phyloP scores from a whole-genome alignment of 2,329 filamentous ascomycete species.

The Arthroderma sp. region DNA sequence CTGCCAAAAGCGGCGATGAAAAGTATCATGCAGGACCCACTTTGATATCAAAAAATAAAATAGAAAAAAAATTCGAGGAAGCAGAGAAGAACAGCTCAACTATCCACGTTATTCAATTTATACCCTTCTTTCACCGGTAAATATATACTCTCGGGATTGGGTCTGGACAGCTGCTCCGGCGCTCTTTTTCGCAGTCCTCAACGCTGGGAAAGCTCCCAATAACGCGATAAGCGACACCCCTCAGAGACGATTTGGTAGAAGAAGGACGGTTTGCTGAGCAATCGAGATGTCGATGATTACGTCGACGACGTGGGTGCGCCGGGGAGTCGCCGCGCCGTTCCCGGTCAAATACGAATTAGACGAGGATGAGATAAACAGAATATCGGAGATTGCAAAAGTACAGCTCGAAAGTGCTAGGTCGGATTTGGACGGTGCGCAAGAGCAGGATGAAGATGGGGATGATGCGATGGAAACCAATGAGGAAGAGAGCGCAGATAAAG shows the following conservation, averaged over 20 bases:
- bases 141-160: no score
- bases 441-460: conserved; percentile 23
- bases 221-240: no score
- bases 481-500: conserved; percentile 12
- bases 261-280: neutral
- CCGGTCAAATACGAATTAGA: conserved; percentile 63
- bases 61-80: no score
- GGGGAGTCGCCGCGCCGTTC: conserved; percentile 63
- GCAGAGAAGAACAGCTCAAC: no score
- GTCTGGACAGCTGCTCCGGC: no score
- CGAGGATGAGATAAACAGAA: conserved; percentile 62
- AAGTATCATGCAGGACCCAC: no score
- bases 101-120: no score
- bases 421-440: conserved; percentile 61
- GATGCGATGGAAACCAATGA: conserved; percentile 27
- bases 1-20: no score
- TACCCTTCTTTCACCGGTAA: no score
- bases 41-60: no score
- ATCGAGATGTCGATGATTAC: conserved; percentile 53
- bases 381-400: conserved; percentile 59
- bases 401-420: conserved; percentile 87
- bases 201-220: no score
- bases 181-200: neutral
- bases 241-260: no score
- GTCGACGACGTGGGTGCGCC: conserved; percentile 60